Evolutionary conservation across 805 yeast genomes (phyloP).

Genomic region (Yueomyces sinensis): DNA sequence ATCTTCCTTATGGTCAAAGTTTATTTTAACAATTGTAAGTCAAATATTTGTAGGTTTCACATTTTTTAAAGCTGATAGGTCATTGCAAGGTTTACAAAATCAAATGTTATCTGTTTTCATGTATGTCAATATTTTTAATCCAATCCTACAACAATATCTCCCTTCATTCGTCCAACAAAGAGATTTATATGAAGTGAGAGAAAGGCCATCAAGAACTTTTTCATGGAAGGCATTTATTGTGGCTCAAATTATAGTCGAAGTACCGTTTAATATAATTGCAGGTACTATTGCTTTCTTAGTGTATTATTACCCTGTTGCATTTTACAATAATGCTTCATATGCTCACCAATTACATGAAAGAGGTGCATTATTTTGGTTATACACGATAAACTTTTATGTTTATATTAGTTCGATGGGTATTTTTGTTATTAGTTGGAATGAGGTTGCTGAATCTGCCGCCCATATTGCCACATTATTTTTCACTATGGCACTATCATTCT

Average conservation of each 20-base stretch:
- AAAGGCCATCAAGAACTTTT: slow-evolving; percentile 60
- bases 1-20: slow-evolving; percentile 45
- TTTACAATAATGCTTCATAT: slow-evolving; percentile 48
- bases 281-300: slow-evolving; percentile 51
- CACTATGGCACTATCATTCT: slow-evolving; percentile 53
- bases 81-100: slow-evolving; percentile 64
- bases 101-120: slow-evolving; percentile 70
- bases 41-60: slow-evolving; percentile 62
- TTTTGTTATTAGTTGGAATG: slow-evolving; percentile 43
- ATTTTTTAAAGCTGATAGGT: slow-evolving; percentile 51
- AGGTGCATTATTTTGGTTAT: slow-evolving; percentile 43
- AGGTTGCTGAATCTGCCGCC: slow-evolving; percentile 51
- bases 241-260: slow-evolving; percentile 52
- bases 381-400: slow-evolving; percentile 34
- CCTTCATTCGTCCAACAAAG: slow-evolving; percentile 52
- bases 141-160: slow-evolving; percentile 48
- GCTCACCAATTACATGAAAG: slow-evolving; percentile 35
- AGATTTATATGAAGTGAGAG: slow-evolving; percentile 59
- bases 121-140: slow-evolving; percentile 42
- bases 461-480: slow-evolving; percentile 44
- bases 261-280: slow-evolving; percentile 47
- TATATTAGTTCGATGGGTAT: slow-evolving; percentile 49
- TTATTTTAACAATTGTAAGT: slow-evolving; percentile 37
- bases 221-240: slow-evolving; percentile 51
- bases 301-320: slow-evolving; percentile 64